Evolutionary conservation across 345 rosid genomes (phyloP).

Genomic region (Nasturtium officinale): DNA sequence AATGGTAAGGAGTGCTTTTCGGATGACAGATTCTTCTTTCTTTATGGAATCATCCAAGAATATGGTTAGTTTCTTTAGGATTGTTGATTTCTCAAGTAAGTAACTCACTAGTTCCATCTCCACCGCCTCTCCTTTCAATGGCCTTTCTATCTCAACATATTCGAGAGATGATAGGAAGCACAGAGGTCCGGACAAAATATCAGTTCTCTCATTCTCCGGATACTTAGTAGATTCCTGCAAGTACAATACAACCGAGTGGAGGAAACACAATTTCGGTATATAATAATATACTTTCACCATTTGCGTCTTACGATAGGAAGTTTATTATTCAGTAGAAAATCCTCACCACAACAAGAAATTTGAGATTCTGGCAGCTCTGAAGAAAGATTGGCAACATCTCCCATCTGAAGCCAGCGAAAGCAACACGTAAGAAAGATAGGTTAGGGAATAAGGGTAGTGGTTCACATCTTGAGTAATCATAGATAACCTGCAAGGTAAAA

Average conservation of each 20-base stretch:
- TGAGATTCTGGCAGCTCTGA: slow-evolving; percentile 16
- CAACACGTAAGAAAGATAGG: neutral
- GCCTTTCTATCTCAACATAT: neutral
- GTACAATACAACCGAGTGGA: neutral
- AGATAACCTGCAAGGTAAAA: neutral
- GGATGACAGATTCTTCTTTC: neutral
- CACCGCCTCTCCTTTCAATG: neutral
- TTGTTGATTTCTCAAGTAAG: neutral
- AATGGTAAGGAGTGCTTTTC: neutral
- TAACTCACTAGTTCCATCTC: slow-evolving; percentile 2
- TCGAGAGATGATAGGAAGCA: neutral
- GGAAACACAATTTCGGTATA: neutral
- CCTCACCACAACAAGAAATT: neutral
- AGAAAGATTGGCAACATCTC: slow-evolving; percentile 1
- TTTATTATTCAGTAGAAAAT: neutral
- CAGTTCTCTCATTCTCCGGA: no score
- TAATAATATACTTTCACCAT: neutral
- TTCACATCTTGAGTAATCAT: neutral
- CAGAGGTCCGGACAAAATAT: neutral
- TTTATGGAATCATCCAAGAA: neutral
- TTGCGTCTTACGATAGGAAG: neutral
- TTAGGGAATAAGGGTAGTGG: neutral
- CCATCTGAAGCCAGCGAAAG: neutral
- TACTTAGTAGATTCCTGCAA: neutral
- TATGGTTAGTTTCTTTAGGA: neutral